phyloP scores from a whole-genome alignment of 108 stramenopile genomes.

The Nitzschia sp. region DNA sequence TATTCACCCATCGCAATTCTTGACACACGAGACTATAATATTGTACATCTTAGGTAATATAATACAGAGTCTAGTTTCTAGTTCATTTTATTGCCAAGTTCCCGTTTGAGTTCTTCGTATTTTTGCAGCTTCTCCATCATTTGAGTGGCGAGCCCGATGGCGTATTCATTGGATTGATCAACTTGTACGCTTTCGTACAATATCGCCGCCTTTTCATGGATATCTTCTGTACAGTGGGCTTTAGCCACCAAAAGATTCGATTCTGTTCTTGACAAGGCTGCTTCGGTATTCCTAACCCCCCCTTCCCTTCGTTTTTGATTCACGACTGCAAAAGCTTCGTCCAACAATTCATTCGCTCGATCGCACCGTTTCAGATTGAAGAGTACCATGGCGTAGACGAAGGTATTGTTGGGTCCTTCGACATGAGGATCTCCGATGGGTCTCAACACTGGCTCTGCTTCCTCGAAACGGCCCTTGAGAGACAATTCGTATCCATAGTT shows the following conservation, averaged over 20 bases:
- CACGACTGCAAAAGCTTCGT: constrained; percentile 46
- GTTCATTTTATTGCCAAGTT: no score
- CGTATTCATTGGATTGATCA: constrained; percentile 49
- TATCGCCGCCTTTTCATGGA: constrained; percentile 23
- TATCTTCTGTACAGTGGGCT: constrained; percentile 37
- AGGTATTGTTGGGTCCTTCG: constrained; percentile 50
- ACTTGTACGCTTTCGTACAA: constrained; percentile 41
- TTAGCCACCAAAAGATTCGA: constrained; percentile 52
- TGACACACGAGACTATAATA: no score
- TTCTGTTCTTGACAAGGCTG: constrained; percentile 25
- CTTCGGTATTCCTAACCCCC: constrained; percentile 37
- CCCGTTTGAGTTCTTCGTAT: constrained; percentile 13
- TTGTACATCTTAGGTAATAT: no score
- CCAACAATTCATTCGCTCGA: constrained; percentile 31
- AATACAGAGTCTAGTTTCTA: no score
- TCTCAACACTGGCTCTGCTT: constrained; percentile 49
- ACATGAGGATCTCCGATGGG: constrained; percentile 47
- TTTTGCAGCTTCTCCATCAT: constrained; percentile 30
- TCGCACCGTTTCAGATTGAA: constrained; percentile 47
- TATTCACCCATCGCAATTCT: no score
- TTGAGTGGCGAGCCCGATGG: constrained; percentile 32
- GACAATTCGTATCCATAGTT: constrained; percentile 64
- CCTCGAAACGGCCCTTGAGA: constrained; percentile 41
- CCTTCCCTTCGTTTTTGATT: constrained; percentile 39
- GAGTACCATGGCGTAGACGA: constrained; percentile 61